Evolutionary conservation across 1,284 basidiomycete genomes (phyloP), one percentile per base, ranked within the genome.

Genomic region (Heterobasidion annosum): DNA sequence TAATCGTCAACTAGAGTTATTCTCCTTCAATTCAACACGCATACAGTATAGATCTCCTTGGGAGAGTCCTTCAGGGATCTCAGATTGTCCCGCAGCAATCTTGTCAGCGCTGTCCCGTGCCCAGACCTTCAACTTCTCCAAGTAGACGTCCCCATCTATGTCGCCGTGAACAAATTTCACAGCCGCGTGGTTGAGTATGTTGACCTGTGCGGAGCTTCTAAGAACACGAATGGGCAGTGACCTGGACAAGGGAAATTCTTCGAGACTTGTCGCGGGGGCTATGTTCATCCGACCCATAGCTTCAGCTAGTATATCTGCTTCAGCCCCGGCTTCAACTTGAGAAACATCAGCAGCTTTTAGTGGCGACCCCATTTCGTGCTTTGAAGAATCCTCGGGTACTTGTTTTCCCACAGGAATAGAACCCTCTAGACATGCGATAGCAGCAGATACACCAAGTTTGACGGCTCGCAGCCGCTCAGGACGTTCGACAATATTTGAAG

Each of bases 401-500:
- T 10, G 44, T 44, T 2, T 44, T 32, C 2, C 47, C 9, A 9
- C 25, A 34, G 52, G 37, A 46, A 54, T 52, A 10, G 42, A 52
- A 52, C 76, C 74, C 62, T 91, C 86, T 5, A 94, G 70, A 42
- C 85, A 78, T 12, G 91, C 79, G 32, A 89, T 75, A 0, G 88
- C 89, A 3, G 87, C 86, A 1, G 91, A 79, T 5, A 95, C 74
- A 1, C 93, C 93, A 8, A 88, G 63, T 56, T 85, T 82, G 48
- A 95, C 81, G 0, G 93, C 92, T 48, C 85, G 78, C 13, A 97
- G 70, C n/a, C 93, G 81, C 67, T 95, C 89, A 0, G 93, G 93
- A n/a, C 91, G 78, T 66, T 97, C 93, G 18, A 93, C 82, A 56
- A 95, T 85, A 53, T 76, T 73, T 0, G 86, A 89, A 1, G 76